Evolutionary conservation across 1,139 yeast species (phyloP).

Genomic region (Protomyces arabidopsidicola): DNA sequence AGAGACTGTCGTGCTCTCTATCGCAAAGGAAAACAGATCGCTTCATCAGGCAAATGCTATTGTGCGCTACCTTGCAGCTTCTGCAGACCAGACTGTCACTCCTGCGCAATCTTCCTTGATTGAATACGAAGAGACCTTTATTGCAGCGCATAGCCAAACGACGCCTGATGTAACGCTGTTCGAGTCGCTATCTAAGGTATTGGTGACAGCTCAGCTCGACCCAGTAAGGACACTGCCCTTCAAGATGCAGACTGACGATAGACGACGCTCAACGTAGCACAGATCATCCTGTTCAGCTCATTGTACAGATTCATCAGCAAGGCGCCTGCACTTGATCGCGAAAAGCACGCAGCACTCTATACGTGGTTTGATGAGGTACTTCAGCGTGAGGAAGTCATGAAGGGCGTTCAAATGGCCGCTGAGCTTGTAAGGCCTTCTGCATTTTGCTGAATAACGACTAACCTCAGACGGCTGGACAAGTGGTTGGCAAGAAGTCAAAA

Average conservation of each 20-base stretch:
- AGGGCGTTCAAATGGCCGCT: conserved; percentile 23
- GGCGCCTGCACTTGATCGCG: not conserved
- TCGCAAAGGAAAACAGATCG: conserved; percentile 9
- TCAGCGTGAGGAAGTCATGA: conserved; percentile 8
- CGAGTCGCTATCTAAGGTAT: conserved; percentile 5
- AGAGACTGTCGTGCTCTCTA: not conserved
- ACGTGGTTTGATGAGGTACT: conserved; percentile 8
- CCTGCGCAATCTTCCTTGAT: conserved; percentile 27
- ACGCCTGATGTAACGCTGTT: conserved; percentile 4
- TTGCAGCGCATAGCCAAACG: conserved; percentile 32
- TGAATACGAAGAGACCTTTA: conserved; percentile 35
- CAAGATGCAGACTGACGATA: not conserved
- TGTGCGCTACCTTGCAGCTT: conserved; percentile 43
- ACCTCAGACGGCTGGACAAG: not conserved
- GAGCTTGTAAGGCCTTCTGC: conserved; percentile 42
- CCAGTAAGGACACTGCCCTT: conserved; percentile 28
- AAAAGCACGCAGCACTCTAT: not conserved
- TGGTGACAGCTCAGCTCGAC: conserved; percentile 30
- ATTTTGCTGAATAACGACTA: conserved; percentile 40
- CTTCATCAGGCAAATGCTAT: conserved; percentile 78
- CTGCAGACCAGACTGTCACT: conserved; percentile 30
- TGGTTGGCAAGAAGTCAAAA: not conserved
- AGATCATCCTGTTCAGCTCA: conserved; percentile 12
- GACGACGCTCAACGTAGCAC: conserved; percentile 16
- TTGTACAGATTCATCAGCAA: conserved; percentile 5